phyloP scores from a whole-genome alignment of 345 rosid genomes.

The Eucalyptus melliodora region DNA sequence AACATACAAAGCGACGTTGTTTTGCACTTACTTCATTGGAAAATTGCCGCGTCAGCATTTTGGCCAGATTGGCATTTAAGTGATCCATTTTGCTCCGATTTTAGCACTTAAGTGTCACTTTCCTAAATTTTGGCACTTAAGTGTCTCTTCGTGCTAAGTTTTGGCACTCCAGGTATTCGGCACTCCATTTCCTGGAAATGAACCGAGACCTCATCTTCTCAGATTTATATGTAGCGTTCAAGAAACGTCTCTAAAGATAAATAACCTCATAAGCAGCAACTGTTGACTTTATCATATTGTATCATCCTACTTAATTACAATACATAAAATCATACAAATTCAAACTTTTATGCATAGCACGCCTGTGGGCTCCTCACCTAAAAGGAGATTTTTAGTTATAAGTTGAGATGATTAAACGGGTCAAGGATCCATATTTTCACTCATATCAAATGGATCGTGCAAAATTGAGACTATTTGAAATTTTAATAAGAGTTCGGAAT shows the following conservation, averaged over 20 bases:
- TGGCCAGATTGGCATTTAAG: accelerated
- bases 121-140: too few species aligned
- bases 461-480: too few species aligned
- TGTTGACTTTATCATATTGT: neutral
- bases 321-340: neutral
- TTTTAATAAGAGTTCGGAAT: too few species aligned
- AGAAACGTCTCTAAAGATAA: neutral
- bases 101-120: too few species aligned
- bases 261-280: neutral
- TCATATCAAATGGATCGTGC: too few species aligned
- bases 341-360: neutral
- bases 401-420: too few species aligned
- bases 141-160: too few species aligned
- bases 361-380: too few species aligned
- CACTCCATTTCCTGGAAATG: neutral
- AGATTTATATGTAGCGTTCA: neutral
- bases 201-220: neutral
- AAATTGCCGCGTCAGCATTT: accelerated
- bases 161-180: too few species aligned
- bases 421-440: too few species aligned
- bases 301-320: neutral
- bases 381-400: too few species aligned
- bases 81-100: accelerated
- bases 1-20: accelerated
- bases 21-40: too few species aligned